Evolutionary conservation across 129 eudicot genomes (phyloP).

Genomic region (Smallanthus sonchifolius): DNA sequence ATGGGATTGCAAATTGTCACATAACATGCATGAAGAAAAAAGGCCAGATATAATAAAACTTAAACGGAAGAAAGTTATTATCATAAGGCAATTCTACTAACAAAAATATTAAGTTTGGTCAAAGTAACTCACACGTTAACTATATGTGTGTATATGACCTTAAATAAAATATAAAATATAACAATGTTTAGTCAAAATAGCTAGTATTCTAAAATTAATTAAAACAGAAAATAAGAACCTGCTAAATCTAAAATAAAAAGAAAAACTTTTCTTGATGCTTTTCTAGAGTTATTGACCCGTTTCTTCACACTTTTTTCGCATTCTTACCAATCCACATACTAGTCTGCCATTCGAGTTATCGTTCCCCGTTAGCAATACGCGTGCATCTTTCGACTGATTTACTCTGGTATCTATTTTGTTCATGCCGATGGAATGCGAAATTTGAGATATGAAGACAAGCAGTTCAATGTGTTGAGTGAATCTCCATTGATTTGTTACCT

Average conservation of each 20-base stretch:
- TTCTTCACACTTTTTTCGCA: neutral
- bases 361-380: too few species aligned
- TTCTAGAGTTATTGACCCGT: neutral
- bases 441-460: constrained; percentile 7
- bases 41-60: too few species aligned
- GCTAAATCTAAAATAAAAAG: neutral
- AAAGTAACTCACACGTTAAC: neutral
- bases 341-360: neutral
- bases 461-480: neutral
- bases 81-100: too few species aligned
- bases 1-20: too few species aligned
- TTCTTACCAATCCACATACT: neutral
- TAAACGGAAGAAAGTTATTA: too few species aligned
- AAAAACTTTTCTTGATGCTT: neutral
- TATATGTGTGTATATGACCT: neutral
- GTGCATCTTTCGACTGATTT: neutral
- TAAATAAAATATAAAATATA: neutral
- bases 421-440: neutral
- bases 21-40: too few species aligned
- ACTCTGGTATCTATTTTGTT: neutral
- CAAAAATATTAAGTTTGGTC: neutral
- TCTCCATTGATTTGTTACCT: neutral
- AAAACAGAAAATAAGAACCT: neutral
- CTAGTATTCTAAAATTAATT: neutral
- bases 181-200: neutral